phyloP scores from a whole-genome alignment of 2,329 filamentous ascomycete genomes.

The Calonectria pteridis region DNA sequence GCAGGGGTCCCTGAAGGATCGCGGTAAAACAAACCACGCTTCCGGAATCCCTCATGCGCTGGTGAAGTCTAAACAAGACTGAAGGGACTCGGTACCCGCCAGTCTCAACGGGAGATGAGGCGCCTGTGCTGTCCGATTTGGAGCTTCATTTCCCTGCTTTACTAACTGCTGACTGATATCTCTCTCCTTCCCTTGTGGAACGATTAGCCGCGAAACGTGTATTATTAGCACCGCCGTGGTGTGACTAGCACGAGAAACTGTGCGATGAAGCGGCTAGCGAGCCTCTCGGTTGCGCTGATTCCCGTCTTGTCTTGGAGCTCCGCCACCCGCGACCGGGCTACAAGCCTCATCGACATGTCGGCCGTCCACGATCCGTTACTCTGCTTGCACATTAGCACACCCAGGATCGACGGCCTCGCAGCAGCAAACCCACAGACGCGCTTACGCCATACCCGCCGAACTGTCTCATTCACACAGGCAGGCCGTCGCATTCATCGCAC shows the following conservation, averaged over 20 bases:
- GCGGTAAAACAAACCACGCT: slow-evolving; percentile 25
- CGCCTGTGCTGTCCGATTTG: not conserved
- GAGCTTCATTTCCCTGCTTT: not conserved
- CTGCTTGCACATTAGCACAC: slow-evolving; percentile 26
- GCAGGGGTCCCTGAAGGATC: slow-evolving; percentile 15
- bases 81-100: not conserved
- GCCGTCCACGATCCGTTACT: slow-evolving; percentile 12
- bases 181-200: not conserved
- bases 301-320: slow-evolving; percentile 11
- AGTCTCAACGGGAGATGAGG: not conserved
- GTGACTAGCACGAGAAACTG: not conserved
- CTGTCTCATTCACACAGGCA: not conserved
- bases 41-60: not conserved
- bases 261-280: slow-evolving; percentile 4
- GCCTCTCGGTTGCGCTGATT: slow-evolving; percentile 11
- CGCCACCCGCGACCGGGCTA: slow-evolving; percentile 17
- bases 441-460: slow-evolving; percentile 44
- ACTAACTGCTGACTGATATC: slow-evolving; percentile 1
- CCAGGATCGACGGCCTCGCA: slow-evolving; percentile 32
- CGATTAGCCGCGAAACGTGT: slow-evolving; percentile 5
- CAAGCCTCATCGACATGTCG: slow-evolving; percentile 6
- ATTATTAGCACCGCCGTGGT: slow-evolving; percentile 15
- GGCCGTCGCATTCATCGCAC: not conserved
- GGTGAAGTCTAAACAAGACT: not conserved
- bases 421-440: slow-evolving; percentile 42